Conservation (phyloP, 129 eudicot species). For the Smallanthus sonchifolius region DNA sequence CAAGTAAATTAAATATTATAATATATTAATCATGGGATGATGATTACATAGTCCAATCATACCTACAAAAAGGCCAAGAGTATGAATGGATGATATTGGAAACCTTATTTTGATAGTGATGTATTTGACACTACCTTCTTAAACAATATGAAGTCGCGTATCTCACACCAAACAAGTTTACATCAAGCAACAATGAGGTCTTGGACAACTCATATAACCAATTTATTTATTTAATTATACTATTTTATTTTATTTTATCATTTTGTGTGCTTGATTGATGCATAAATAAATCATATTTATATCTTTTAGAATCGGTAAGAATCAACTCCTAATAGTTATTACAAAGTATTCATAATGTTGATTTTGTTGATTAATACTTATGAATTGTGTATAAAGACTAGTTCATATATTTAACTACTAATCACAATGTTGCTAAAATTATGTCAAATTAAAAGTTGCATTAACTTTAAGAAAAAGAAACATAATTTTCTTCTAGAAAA, state of each 20-base stretch:
- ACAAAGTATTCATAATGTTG: not conserved
- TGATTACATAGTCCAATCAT: slow-evolving; percentile 19
- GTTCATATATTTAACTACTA: not conserved
- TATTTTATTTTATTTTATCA: not conserved
- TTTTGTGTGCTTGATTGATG: not conserved
- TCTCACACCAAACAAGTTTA: slow-evolving; percentile 23
- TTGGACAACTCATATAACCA: not conserved
- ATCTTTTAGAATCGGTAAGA: not conserved
- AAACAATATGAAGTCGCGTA: not conserved
- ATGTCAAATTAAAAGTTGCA: not conserved
- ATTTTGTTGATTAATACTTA: not conserved
- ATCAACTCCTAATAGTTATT: not conserved
- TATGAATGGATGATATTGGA: slow-evolving; percentile 22
- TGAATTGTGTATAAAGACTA: not conserved
- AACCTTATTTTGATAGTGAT: slow-evolving; percentile 25
- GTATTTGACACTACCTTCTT: slow-evolving; percentile 20
- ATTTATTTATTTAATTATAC: not conserved
- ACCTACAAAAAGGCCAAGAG: slow-evolving; percentile 1
- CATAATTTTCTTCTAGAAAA: not conserved
- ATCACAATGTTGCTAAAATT: not conserved
- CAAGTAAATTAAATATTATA: not conserved
- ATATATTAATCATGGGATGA: slow-evolving; percentile 3
- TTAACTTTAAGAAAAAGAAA: not conserved
- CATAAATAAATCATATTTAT: not conserved
- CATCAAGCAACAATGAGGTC: slow-evolving; percentile 8